Conservation (phyloP, 139 green algal genomes). For the Pleodorina starrii region DNA sequence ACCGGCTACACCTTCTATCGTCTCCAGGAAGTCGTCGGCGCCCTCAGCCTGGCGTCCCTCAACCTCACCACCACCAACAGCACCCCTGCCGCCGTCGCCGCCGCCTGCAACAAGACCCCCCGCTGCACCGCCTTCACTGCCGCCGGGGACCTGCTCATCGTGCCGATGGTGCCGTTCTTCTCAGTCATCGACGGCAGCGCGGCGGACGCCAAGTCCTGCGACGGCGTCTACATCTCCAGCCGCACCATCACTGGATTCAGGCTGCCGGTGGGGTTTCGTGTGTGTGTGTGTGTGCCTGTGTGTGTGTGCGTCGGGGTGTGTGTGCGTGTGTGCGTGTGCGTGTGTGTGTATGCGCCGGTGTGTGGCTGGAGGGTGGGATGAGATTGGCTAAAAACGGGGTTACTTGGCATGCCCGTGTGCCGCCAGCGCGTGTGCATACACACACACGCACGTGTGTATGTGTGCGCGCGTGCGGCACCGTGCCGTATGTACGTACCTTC, state of each 20-base stretch:
- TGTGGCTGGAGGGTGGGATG: background rate
- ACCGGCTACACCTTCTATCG: constrained; percentile 35
- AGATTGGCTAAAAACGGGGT: no score
- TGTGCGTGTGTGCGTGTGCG: background rate
- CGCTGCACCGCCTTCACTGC: constrained; percentile 18
- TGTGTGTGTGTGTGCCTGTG: background rate
- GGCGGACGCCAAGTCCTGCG: background rate
- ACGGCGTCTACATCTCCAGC: constrained; percentile 6
- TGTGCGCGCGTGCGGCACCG: background rate
- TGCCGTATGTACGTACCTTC: background rate
- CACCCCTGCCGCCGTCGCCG: background rate
- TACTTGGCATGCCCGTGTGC: background rate
- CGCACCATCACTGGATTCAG: background rate
- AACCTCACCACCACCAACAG: background rate
- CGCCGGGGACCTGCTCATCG: background rate
- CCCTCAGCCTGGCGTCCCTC: background rate
- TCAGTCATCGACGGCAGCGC: background rate
- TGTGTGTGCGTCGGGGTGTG: background rate
- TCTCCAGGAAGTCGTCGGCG: background rate
- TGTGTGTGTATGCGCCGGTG: background rate
- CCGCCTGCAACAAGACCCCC: background rate
- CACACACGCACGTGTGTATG: background rate
- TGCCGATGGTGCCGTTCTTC: background rate
- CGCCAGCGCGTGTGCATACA: background rate
- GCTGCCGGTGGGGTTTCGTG: background rate